Base-by-base conservation (phyloP, 768 basidiomycete genomes). In the Inosperma sp. region DNA sequence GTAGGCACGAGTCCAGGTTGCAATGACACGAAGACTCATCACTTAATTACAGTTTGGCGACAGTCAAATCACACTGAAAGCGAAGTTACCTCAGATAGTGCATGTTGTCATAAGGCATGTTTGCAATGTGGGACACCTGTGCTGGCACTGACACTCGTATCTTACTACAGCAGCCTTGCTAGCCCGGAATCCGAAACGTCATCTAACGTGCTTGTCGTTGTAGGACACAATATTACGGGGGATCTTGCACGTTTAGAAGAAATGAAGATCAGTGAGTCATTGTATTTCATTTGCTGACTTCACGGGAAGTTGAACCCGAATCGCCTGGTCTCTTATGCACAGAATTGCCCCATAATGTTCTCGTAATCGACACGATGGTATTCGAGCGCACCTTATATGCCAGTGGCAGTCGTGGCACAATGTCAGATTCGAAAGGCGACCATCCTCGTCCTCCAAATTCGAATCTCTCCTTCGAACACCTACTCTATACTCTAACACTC, bases 121-220 rank as follows among this genome's bases (percentile, higher is more conserved):
- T 54, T 31, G 9, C n/a, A 13, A 36, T 46, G 34, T 36, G 22
- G n/a, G 5, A 23, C 12, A 41, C 10, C 45, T 37, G 7, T 10
- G 16, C 21, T 37, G 52, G 29, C 35, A 56, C 34, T 51, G 16
- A 19, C 17, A 5, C 33, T 40, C 9, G 54, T 56, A 56, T 45
- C 44, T 37, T 56, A 58, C 56, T 62, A 54, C 69, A 88, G 86
- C 57, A 86, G 84, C 59, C 75, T 90, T 17, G 71, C 79, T 5
- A 85, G 81, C 57, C 89, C 88, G 0, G 88, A 90, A 60, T 83
- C 85, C 1, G 89, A 92, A 59, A 84, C 80, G 12, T 66, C 72
- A 1, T 62, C 84, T 19, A 91, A 91, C 59, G 71, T 71, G 16
- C 79, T 92, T 29, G 84, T 91, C 13, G 71, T 92, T 5, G 79